Evolutionary conservation across 768 basidiomycete genomes (phyloP).

Genomic region (Rossbeevera mucosa): DNA sequence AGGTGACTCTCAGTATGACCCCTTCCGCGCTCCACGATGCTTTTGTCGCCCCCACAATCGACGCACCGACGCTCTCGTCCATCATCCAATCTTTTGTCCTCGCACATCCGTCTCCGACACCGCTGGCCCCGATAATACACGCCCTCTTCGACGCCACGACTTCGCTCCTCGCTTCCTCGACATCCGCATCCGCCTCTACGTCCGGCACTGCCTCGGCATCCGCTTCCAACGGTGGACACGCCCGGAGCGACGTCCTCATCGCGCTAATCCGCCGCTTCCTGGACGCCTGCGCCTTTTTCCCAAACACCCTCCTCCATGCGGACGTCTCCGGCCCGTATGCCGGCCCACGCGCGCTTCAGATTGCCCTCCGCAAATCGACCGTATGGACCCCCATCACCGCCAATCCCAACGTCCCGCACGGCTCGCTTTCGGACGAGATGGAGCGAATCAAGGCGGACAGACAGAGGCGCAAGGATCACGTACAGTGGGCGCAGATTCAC

Average conservation of each 20-base stretch:
- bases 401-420: background rate
- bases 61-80: slow-evolving; percentile 45
- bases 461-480: slow-evolving; percentile 58
- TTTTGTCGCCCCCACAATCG: slow-evolving; percentile 35
- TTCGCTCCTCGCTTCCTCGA: slow-evolving; percentile 19
- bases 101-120: slow-evolving; percentile 45
- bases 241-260: slow-evolving; percentile 10
- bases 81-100: slow-evolving; percentile 50
- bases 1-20: slow-evolving; percentile 28
- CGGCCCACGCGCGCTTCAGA: slow-evolving; percentile 54
- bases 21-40: slow-evolving; percentile 30
- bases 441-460: slow-evolving; percentile 57
- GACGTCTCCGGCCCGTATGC: slow-evolving; percentile 52
- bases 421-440: slow-evolving; percentile 55
- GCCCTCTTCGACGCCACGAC: slow-evolving; percentile 52
- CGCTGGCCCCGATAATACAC: slow-evolving; percentile 46
- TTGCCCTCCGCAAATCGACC: slow-evolving; percentile 53
- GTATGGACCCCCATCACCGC: slow-evolving; percentile 42
- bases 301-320: slow-evolving; percentile 46
- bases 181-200: slow-evolving; percentile 30
- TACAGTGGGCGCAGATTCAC: slow-evolving; percentile 65
- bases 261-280: slow-evolving; percentile 43
- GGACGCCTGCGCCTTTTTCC: slow-evolving; percentile 50
- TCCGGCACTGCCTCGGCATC: slow-evolving; percentile 35
- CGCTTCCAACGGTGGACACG: background rate